These are phyloP conservation scores for Ophiorrhiza pumila DNA, from an alignment of 257 asterid species.

Conservation along the genomic window DNA sequence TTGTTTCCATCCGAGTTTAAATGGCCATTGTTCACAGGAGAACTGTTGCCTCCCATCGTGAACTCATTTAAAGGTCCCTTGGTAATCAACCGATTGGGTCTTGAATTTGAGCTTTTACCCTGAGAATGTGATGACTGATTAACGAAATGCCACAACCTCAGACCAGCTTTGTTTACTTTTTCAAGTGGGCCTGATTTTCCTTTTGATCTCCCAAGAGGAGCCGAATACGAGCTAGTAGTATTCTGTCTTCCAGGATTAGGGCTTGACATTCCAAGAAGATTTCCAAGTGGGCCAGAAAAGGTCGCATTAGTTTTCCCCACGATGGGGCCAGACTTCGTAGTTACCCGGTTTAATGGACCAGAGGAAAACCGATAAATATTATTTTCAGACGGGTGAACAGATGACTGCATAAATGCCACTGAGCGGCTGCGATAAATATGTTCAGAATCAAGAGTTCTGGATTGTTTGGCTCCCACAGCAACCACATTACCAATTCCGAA, in stretches of 20 bases:
- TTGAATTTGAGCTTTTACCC: slow-evolving; percentile 34
- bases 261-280: slow-evolving; percentile 36
- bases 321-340: slow-evolving; percentile 65
- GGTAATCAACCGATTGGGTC: slow-evolving; percentile 26
- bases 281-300: slow-evolving; percentile 59
- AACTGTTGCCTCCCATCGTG: slow-evolving; percentile 34
- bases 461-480: slow-evolving; percentile 43
- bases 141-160: slow-evolving; percentile 58
- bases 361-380: slow-evolving; percentile 48
- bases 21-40: slow-evolving; percentile 27
- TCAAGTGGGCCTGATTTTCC: slow-evolving; percentile 47
- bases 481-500: slow-evolving; percentile 54
- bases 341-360: slow-evolving; percentile 37
- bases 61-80: slow-evolving; percentile 40
- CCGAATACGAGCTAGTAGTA: slow-evolving; percentile 47
- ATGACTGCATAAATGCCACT: slow-evolving; percentile 60
- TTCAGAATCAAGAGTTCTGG: slow-evolving; percentile 36
- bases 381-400: slow-evolving; percentile 75
- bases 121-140: slow-evolving; percentile 37
- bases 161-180: slow-evolving; percentile 38
- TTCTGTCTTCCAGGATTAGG: slow-evolving; percentile 37
- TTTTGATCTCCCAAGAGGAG: slow-evolving; percentile 53
- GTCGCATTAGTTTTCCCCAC: slow-evolving; percentile 32
- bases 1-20: slow-evolving; percentile 7
- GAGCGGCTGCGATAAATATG: slow-evolving; percentile 55